These are phyloP conservation scores for Trichoderma sp. DNA, from an alignment of 2,329 filamentous ascomycete genomes.

Conservation along the genomic window DNA sequence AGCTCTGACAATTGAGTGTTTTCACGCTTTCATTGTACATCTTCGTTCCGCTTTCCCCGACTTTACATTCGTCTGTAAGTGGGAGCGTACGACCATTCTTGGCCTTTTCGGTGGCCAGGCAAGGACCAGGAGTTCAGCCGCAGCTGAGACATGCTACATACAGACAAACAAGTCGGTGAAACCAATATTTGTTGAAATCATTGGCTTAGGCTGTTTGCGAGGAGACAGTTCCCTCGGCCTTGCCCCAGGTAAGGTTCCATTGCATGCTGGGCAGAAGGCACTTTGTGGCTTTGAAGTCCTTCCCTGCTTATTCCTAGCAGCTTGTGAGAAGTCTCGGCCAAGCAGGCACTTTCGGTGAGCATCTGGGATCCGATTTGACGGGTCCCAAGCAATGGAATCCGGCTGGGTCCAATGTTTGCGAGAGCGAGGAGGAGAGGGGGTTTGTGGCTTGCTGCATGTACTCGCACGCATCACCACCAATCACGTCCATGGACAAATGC, in stretches of 20 bases:
- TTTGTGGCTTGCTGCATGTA: not conserved
- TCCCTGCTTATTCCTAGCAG: not conserved
- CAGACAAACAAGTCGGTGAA: not conserved
- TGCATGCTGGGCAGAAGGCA: not conserved
- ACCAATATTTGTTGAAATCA: not conserved
- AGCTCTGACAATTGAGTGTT: not conserved
- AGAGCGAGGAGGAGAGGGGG: not conserved
- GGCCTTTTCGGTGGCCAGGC: not conserved
- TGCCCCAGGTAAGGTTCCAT: conserved; percentile 1
- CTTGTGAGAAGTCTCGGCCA: not conserved
- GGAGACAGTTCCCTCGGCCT: not conserved
- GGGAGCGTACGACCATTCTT: not conserved
- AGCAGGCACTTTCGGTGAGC: conserved; percentile 8
- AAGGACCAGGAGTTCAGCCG: not conserved
- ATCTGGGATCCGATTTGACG: conserved; percentile 13
- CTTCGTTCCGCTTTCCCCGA: not conserved
- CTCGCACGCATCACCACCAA: conserved; percentile 18
- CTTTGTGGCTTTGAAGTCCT: not conserved
- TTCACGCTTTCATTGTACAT: not conserved
- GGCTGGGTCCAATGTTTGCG: not conserved
- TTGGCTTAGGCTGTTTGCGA: conserved; percentile 10
- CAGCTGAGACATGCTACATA: not conserved
- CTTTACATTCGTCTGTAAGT: not conserved
- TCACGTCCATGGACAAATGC: not conserved
- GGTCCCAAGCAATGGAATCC: not conserved